A percentile compares a stretch with the other conserved stretches of the same genome.
Conservation (phyloP, 2,329 filamentous ascomycete genomes). For the Alternaria ventricosa region DNA sequence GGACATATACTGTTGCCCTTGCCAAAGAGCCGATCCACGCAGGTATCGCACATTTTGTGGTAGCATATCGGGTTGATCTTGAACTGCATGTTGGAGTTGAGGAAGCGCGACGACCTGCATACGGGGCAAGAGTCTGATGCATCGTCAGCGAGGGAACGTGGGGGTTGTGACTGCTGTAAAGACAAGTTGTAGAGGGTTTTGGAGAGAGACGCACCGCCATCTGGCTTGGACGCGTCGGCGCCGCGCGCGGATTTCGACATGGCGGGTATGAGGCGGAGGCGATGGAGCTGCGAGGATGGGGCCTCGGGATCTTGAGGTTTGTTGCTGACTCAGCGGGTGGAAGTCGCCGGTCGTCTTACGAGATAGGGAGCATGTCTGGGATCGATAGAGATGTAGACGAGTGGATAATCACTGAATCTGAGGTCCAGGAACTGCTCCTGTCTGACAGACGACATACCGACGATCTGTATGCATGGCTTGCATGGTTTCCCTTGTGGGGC, state of each 20-base stretch:
- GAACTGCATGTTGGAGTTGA: slow-evolving; percentile 92
- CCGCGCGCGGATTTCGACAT: slow-evolving; percentile 47
- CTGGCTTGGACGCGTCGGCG: slow-evolving; percentile 41
- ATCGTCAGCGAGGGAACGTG: slow-evolving; percentile 32
- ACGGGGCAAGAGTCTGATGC: slow-evolving; percentile 84
- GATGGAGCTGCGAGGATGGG: neutral
- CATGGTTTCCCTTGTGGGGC: slow-evolving; percentile 21
- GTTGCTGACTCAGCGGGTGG: slow-evolving; percentile 22
- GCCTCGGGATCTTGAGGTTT: neutral
- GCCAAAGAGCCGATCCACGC: slow-evolving; percentile 92
- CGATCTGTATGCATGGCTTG: slow-evolving; percentile 1
- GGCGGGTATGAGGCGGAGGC: slow-evolving; percentile 21
- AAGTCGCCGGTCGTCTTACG: neutral
- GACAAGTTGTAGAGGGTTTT: slow-evolving; percentile 39
- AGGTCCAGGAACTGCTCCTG: neutral
- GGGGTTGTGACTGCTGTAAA: slow-evolving; percentile 26
- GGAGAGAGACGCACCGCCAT: slow-evolving; percentile 48
- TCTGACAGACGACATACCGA: neutral
- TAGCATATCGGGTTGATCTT: slow-evolving; percentile 98
- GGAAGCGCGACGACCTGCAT: slow-evolving; percentile 95
- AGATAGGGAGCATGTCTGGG: neutral
- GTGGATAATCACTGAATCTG: neutral
- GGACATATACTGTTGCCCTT: slow-evolving; percentile 92
- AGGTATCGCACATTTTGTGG: slow-evolving; percentile 97
- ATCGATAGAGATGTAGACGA: neutral